Percentiles rank a stretch among this genome's conserved stretches.
Evolutionary conservation across 257 asterid genomes (phyloP).

Genomic region (Linderniella brevidens): DNA sequence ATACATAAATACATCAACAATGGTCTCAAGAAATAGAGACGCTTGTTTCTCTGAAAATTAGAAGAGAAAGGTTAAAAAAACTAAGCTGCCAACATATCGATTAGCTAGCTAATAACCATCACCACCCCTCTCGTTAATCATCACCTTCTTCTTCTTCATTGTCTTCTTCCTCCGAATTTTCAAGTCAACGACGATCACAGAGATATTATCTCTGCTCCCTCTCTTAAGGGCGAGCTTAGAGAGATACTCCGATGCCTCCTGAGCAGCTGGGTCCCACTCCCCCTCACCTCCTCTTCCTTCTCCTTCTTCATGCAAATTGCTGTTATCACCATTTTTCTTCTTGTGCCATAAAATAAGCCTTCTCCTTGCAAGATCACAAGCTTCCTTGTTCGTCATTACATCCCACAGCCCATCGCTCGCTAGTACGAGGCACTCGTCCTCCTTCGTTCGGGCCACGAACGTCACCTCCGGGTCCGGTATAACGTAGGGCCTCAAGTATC

Average conservation of each 20-base stretch:
- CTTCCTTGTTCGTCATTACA: constrained; percentile 31
- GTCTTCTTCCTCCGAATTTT: constrained; percentile 33
- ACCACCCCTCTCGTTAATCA: not conserved
- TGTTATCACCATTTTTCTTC: constrained; percentile 17
- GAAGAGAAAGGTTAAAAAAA: too few relatives aligned
- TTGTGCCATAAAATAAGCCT: constrained; percentile 36
- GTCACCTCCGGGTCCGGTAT: constrained; percentile 28
- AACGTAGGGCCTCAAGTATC: constrained; percentile 31
- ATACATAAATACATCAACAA: too few relatives aligned
- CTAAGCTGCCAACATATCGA: too few relatives aligned
- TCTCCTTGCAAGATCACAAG: constrained; percentile 30
- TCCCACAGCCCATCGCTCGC: constrained; percentile 45
- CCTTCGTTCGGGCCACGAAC: constrained; percentile 25
- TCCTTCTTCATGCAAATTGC: constrained; percentile 3
- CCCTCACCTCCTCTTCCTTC: constrained; percentile 8
- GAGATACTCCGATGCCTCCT: constrained; percentile 34
- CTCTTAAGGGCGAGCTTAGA: constrained; percentile 26
- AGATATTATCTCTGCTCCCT: constrained; percentile 33
- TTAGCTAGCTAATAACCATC: too few relatives aligned
- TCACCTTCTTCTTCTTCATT: constrained; percentile 22
- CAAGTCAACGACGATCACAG: constrained; percentile 32
- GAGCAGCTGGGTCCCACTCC: constrained; percentile 22
- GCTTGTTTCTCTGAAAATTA: too few relatives aligned
- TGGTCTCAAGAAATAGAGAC: too few relatives aligned
- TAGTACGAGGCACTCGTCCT: constrained; percentile 34